Conservation (phyloP, 1,284 basidiomycete genomes). For the Ganoderma multipileum region DNA sequence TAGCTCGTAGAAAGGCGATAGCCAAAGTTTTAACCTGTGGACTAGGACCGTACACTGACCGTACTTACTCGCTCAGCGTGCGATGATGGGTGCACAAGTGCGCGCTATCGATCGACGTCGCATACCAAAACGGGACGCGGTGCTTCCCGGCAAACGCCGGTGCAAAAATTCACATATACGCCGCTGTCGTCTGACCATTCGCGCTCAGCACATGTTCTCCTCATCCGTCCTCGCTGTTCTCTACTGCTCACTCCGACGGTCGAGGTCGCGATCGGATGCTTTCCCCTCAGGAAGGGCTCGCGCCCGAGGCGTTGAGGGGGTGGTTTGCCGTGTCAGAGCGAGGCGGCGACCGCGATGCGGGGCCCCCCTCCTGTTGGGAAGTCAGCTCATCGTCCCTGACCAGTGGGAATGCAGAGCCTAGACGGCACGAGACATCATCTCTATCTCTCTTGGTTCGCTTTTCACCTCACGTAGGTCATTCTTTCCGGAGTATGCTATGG, state of each 20-base stretch:
- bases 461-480: neutral
- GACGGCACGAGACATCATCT: slow-evolving; percentile 37
- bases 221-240: slow-evolving; percentile 44
- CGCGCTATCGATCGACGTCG: neutral
- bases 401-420: slow-evolving; percentile 39
- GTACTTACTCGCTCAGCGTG: too few species aligned
- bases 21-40: too few species aligned
- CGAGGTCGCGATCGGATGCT: slow-evolving; percentile 42
- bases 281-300: slow-evolving; percentile 50
- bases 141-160: slow-evolving; percentile 3
- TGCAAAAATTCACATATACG: neutral
- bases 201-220: slow-evolving; percentile 37
- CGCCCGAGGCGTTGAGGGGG: slow-evolving; percentile 50
- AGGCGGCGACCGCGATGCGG: slow-evolving; percentile 19
- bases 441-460: neutral
- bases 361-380: slow-evolving; percentile 40
- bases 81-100: too few species aligned
- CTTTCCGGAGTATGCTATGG: neutral
- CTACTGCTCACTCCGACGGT: slow-evolving; percentile 37
- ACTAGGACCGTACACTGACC: too few species aligned
- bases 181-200: neutral
- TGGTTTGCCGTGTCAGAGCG: slow-evolving; percentile 55
- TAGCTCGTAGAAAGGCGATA: too few species aligned
- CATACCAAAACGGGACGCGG: neutral
- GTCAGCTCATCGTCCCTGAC: slow-evolving; percentile 39